Conservation (phyloP, 371 early-diverging fungal genomes). For the Syncephalastrum racemosum region DNA sequence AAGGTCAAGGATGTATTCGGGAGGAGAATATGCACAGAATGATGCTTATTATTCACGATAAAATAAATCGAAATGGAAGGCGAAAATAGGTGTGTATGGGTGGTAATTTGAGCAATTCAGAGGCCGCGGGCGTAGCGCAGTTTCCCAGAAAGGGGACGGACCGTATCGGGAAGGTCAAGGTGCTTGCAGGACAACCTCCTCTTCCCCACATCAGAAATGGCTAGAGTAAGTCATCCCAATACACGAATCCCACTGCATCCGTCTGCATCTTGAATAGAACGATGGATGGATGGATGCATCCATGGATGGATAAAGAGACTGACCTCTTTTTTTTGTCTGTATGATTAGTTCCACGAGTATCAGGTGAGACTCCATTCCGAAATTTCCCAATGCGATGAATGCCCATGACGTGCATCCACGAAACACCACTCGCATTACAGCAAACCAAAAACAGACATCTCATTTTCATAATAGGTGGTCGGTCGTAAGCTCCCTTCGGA, state of each 20-base stretch:
- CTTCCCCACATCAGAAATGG: constrained; percentile 3
- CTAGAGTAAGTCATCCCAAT: constrained; percentile 9
- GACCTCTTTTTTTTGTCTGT: constrained; percentile 7
- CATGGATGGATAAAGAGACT: constrained; percentile 6
- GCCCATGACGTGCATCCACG: not conserved
- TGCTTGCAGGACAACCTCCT: too few relatives aligned
- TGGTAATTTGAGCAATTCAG: too few relatives aligned
- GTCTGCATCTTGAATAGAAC: constrained; percentile 5
- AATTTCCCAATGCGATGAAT: not conserved
- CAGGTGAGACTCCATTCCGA: constrained; percentile 29
- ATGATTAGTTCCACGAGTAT: constrained; percentile 66
- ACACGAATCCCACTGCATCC: not conserved
- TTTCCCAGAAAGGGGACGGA: too few relatives aligned
- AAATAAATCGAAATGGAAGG: too few relatives aligned
- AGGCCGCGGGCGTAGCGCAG: too few relatives aligned
- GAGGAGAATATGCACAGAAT: too few relatives aligned
- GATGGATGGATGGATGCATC: constrained; percentile 14
- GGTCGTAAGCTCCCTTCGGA: constrained; percentile 95
- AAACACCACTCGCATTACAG: not conserved
- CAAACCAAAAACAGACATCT: not conserved
- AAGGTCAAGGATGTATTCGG: too few relatives aligned
- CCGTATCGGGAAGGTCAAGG: too few relatives aligned
- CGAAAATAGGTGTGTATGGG: too few relatives aligned
- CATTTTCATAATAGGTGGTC: constrained; percentile 65
- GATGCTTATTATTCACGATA: too few relatives aligned